A percentile compares a stretch with the other conserved stretches of the same genome.
phyloP scores from a whole-genome alignment of 2,329 filamentous ascomycete species.

The Emmonsiellopsis sp. region DNA sequence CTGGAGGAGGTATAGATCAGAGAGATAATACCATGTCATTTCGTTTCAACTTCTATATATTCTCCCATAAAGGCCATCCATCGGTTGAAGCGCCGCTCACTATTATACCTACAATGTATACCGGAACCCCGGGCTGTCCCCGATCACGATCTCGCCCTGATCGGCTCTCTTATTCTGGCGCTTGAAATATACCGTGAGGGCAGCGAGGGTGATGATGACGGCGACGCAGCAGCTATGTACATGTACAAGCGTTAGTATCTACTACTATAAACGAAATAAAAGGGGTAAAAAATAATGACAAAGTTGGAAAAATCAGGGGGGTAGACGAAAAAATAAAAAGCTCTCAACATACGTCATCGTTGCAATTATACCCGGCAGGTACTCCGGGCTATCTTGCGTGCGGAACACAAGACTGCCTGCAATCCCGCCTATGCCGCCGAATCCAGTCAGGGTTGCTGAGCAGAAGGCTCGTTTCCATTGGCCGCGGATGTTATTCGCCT shows the following conservation, averaged over 20 bases:
- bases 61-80: background rate
- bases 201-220: background rate
- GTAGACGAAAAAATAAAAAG: background rate
- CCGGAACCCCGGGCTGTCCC: constrained; percentile 2
- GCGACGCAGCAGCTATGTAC: background rate
- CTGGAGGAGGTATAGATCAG: too few species aligned
- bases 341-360: constrained; percentile 6
- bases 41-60: too few species aligned
- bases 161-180: constrained; percentile 6
- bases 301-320: too few species aligned
- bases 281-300: background rate
- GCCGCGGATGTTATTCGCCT: constrained; percentile 67
- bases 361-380: constrained; percentile 9
- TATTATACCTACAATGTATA: constrained; percentile 5
- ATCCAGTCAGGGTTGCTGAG: constrained; percentile 61
- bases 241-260: background rate
- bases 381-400: constrained; percentile 9
- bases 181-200: constrained; percentile 6
- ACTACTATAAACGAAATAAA: background rate
- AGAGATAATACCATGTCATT: too few species aligned
- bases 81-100: background rate
- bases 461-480: constrained; percentile 75
- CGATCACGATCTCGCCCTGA: constrained; percentile 5
- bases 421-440: constrained; percentile 66
- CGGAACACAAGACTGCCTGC: constrained; percentile 62